Evolutionary conservation across 2,329 filamentous ascomycete genomes (phyloP).

Genomic region (Nemania bipapillata): DNA sequence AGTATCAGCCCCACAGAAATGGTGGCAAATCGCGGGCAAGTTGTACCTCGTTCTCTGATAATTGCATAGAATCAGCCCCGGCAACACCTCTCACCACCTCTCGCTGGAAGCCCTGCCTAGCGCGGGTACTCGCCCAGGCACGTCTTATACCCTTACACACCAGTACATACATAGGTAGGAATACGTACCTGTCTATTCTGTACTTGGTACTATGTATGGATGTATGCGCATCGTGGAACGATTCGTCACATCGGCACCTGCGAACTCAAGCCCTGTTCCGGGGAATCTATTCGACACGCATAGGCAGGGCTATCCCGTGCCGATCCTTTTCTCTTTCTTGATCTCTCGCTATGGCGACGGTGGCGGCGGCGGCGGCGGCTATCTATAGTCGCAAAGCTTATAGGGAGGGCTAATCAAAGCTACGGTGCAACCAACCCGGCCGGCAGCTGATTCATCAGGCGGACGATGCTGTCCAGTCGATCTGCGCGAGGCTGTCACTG

Average conservation of each 20-base stretch:
- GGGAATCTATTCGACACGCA: constrained; percentile 12
- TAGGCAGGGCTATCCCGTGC: constrained; percentile 25
- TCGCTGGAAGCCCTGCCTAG: too few species aligned
- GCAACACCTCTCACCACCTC: too few species aligned
- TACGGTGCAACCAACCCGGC: not conserved
- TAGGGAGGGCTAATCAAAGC: not conserved
- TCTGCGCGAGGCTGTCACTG: not conserved
- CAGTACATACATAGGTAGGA: too few species aligned
- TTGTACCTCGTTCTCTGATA: too few species aligned
- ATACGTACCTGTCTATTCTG: too few species aligned
- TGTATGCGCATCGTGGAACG: not conserved
- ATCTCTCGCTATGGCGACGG: not conserved
- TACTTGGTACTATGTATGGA: not conserved
- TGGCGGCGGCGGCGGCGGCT: too few species aligned
- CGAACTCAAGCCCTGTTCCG: not conserved
- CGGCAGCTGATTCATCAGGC: not conserved
- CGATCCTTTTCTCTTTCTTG: constrained; percentile 4
- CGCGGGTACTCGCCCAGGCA: too few species aligned
- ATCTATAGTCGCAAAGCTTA: not conserved
- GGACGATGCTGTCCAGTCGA: not conserved
- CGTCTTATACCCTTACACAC: too few species aligned
- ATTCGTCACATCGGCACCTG: constrained; percentile 23
- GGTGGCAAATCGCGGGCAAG: too few species aligned
- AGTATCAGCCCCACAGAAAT: too few species aligned
- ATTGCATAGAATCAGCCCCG: too few species aligned